phyloP scores from a whole-genome alignment of 108 stramenopile species.

The Skeletonema menzelii region DNA sequence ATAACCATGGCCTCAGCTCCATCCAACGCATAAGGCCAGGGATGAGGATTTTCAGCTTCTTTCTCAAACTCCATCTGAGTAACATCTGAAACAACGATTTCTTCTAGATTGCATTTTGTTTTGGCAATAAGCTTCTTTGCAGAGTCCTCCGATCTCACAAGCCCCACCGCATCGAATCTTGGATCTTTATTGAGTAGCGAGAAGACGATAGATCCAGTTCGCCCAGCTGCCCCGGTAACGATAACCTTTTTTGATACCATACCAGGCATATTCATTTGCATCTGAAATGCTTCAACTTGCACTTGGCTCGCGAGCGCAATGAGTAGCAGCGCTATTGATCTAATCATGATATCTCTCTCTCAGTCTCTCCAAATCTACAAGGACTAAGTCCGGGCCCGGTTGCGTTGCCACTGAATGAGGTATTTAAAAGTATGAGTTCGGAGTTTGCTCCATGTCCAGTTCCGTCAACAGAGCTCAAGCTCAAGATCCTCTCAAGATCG shows the following conservation, averaged over 20 bases:
- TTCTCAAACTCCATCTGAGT: conserved; percentile 35
- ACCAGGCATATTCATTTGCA: conserved; percentile 25
- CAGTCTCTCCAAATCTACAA: background rate
- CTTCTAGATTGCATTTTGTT: conserved; percentile 50
- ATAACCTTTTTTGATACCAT: conserved; percentile 35
- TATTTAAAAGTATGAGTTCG: no score
- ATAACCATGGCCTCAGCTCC: conserved; percentile 65
- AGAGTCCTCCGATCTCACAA: conserved; percentile 54
- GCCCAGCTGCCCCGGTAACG: conserved; percentile 55
- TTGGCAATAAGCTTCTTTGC: conserved; percentile 52
- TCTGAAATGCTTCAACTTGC: conserved; percentile 3
- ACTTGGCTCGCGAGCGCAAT: background rate
- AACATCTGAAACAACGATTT: conserved; percentile 65
- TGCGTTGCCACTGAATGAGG: no score
- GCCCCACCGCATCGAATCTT: conserved; percentile 56
- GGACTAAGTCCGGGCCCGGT: background rate
- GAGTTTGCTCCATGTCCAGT: no score
- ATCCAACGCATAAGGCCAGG: conserved; percentile 43
- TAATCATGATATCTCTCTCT: background rate
- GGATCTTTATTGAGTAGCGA: conserved; percentile 50
- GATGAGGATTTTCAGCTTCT: conserved; percentile 18
- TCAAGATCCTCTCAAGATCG: no score
- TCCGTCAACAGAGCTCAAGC: no score
- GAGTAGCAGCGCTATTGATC: background rate
- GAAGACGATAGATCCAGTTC: conserved; percentile 67